Evolutionary conservation across 2,329 filamentous ascomycete species (phyloP).

Genomic region (Aureobasidium zeae): DNA sequence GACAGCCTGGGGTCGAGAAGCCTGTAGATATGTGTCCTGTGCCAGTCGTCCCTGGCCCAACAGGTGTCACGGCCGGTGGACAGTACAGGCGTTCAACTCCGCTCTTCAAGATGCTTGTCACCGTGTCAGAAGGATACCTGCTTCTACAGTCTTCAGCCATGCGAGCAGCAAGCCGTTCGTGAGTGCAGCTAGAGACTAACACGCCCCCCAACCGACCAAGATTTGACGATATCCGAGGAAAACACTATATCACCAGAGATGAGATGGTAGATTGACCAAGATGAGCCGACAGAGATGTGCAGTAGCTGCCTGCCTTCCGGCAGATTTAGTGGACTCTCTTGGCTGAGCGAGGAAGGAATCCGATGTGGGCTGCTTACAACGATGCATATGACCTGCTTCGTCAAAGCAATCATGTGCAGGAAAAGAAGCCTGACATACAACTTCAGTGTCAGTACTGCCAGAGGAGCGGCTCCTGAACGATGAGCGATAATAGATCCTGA

Average conservation of each 20-base stretch:
- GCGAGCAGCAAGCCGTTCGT: constrained; percentile 9
- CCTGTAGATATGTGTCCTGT: background rate
- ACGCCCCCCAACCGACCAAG: too few relatives aligned
- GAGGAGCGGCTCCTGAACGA: background rate
- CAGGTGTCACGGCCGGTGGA: background rate
- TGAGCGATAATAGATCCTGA: background rate
- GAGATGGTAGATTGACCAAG: background rate
- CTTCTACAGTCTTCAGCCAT: constrained; percentile 1
- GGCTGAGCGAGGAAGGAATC: background rate
- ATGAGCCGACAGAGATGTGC: background rate
- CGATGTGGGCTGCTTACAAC: constrained; percentile 1
- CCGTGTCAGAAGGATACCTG: background rate
- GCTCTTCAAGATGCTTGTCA: background rate
- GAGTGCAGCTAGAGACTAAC: too few relatives aligned
- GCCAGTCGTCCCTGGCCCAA: constrained; percentile 1
- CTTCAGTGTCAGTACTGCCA: constrained; percentile 2
- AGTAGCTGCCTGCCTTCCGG: constrained; percentile 1
- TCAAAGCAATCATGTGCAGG: background rate
- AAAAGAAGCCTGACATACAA: background rate
- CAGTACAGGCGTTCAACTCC: background rate
- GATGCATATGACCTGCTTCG: background rate
- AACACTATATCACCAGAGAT: too few relatives aligned
- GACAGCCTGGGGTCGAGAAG: background rate
- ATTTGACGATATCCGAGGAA: too few relatives aligned
- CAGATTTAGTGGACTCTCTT: background rate